Conservation (phyloP, 2,329 filamentous ascomycete genomes). For the Aspergillus luchuensis region DNA sequence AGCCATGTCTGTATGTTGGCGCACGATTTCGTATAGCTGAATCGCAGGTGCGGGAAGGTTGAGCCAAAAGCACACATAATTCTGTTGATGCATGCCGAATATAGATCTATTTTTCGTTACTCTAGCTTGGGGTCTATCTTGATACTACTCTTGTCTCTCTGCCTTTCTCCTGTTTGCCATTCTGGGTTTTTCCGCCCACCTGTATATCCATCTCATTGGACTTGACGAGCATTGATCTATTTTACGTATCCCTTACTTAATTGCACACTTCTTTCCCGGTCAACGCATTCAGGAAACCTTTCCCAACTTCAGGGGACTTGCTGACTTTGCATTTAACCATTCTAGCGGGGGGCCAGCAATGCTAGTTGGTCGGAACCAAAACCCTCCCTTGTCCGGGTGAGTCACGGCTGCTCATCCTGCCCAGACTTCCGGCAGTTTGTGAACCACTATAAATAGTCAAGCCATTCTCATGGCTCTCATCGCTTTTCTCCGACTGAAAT, state of each 20-base stretch:
- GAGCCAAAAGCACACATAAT: conserved; percentile 8
- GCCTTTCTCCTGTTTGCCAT: not conserved
- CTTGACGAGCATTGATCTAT: not conserved
- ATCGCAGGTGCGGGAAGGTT: not conserved
- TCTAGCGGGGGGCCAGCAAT: not conserved
- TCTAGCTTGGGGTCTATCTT: not conserved
- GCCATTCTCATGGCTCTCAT: not conserved
- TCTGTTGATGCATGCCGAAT: conserved; percentile 2
- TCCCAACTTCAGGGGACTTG: not conserved
- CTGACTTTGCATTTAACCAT: too few species aligned
- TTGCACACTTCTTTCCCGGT: not conserved
- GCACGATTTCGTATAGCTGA: not conserved
- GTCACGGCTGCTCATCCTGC: not conserved
- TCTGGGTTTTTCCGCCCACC: not conserved
- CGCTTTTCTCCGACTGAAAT: not conserved
- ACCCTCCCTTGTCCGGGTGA: not conserved
- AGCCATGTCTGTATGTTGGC: not conserved
- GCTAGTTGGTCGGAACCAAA: not conserved
- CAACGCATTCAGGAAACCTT: not conserved
- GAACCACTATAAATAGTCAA: not conserved
- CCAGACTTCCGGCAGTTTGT: too few species aligned
- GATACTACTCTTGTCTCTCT: not conserved
- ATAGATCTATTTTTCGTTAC: not conserved
- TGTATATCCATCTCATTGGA: conserved; percentile 10
- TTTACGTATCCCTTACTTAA: not conserved